A percentile compares a stretch with the other conserved stretches of the same genome.
These are phyloP conservation scores for Capsella rubella DNA, from an alignment of 441 rosid species.

Conservation along the genomic window DNA sequence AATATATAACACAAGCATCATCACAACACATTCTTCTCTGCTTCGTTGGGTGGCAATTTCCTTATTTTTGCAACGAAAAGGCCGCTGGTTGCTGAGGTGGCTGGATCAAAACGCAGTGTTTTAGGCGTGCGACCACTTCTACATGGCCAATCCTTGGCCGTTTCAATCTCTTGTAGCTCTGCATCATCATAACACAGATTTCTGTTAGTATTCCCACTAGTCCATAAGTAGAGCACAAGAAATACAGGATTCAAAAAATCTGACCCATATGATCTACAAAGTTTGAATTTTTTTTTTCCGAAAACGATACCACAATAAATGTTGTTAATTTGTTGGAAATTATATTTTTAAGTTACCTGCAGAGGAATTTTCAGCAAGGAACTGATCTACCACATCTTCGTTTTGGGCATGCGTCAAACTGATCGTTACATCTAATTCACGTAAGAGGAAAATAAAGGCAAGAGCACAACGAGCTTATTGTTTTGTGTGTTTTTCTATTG, in stretches of 20 bases:
- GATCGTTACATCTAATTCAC: slow-evolving; percentile 36
- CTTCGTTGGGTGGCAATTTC: slow-evolving; percentile 45
- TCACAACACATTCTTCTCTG: slow-evolving; percentile 29
- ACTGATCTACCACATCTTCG: slow-evolving; percentile 81
- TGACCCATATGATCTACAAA: background rate
- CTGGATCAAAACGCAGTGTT: slow-evolving; percentile 83
- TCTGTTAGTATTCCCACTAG: slow-evolving; percentile 22
- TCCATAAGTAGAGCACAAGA: background rate
- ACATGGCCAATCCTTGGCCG: slow-evolving; percentile 81
- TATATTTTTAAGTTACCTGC: slow-evolving; percentile 59
- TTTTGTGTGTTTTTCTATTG: background rate
- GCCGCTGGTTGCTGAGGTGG: slow-evolving; percentile 87
- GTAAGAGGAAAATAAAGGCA: background rate
- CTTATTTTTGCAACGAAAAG: slow-evolving; percentile 83
- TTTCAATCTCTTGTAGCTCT: slow-evolving; percentile 74
- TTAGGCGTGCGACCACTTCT: slow-evolving; percentile 69
- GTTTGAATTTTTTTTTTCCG: background rate
- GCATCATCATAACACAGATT: slow-evolving; percentile 37
- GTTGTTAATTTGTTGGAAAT: background rate
- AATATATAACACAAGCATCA: slow-evolving; percentile 1
- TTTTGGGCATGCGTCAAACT: slow-evolving; percentile 95
- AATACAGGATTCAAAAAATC: slow-evolving; percentile 5
- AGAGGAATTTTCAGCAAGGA: slow-evolving; percentile 65
- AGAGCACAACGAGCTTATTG: background rate
- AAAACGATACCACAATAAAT: background rate